Percentiles rank a stretch among this genome's conserved stretches.
Conservation (phyloP, 1,284 basidiomycete species). For the Puccinia sorghi region DNA sequence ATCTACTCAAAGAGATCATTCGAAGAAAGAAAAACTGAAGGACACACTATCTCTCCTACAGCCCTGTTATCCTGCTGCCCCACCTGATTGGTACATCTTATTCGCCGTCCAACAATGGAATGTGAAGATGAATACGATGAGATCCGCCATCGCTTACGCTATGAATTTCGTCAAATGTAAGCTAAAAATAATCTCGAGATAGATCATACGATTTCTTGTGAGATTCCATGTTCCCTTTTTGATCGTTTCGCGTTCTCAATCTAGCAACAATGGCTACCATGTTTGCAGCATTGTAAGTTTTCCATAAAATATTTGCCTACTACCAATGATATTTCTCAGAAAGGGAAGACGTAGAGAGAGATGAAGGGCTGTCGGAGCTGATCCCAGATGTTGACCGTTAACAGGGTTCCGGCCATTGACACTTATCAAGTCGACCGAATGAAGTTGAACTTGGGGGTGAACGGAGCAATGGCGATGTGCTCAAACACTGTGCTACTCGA, state of each 20-base stretch:
- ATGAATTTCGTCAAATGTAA: conserved; percentile 45
- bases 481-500: conserved; percentile 46
- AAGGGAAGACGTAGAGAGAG: not conserved
- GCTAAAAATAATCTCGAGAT: not conserved
- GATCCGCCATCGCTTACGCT: conserved; percentile 27
- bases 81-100: conserved; percentile 49
- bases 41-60: not conserved
- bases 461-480: conserved; percentile 48
- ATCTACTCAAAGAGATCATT: not conserved
- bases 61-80: conserved; percentile 45
- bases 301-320: not conserved
- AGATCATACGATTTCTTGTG: not conserved
- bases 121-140: conserved; percentile 43
- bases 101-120: conserved; percentile 50
- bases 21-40: not conserved
- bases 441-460: conserved; percentile 39
- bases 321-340: not conserved
- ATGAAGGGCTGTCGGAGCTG: not conserved
- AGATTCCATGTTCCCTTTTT: not conserved
- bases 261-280: conserved; percentile 46
- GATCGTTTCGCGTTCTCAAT: not conserved
- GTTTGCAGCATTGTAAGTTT: conserved; percentile 44
- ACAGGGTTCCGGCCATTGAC: conserved; percentile 40
- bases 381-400: not conserved
- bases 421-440: conserved; percentile 29